Evolutionary conservation across 2,329 filamentous ascomycete species (phyloP).

Genomic region (Cordyceps militaris): DNA sequence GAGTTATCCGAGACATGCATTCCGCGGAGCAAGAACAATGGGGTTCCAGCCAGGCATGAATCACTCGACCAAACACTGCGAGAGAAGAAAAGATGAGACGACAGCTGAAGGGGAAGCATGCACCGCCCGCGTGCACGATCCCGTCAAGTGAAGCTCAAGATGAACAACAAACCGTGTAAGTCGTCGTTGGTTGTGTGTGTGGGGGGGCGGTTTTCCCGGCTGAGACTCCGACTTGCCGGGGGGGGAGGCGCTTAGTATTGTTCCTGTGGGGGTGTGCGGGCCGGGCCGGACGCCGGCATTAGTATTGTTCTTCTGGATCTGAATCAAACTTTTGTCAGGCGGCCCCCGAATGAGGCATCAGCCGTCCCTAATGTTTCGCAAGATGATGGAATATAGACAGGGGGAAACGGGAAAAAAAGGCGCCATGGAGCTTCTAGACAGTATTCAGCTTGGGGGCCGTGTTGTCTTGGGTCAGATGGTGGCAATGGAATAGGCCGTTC

Average conservation of each 20-base stretch:
- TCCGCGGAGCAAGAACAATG: too few species aligned
- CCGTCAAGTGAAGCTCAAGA: background rate
- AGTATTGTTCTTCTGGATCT: constrained; percentile 7
- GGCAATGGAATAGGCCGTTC: background rate
- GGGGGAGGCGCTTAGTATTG: constrained; percentile 15
- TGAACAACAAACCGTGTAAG: background rate
- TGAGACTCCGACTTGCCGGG: background rate
- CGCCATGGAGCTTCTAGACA: background rate
- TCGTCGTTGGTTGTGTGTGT: background rate
- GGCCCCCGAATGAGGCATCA: too few species aligned
- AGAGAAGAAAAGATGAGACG: too few species aligned
- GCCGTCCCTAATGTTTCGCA: background rate
- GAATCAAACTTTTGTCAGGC: too few species aligned
- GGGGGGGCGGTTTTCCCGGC: background rate
- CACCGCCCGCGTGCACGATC: too few species aligned
- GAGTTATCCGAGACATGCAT: too few species aligned
- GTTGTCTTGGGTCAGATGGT: background rate
- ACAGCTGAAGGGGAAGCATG: too few species aligned
- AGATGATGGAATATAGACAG: background rate
- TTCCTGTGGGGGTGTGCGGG: constrained; percentile 5
- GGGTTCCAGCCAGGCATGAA: too few species aligned
- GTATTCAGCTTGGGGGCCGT: background rate
- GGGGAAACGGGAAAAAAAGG: background rate
- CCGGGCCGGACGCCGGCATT: background rate
- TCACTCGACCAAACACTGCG: too few species aligned